These are phyloP conservation scores for Podospora conica DNA, from an alignment of 495 filamentous ascomycete species.

Conservation along the genomic window DNA sequence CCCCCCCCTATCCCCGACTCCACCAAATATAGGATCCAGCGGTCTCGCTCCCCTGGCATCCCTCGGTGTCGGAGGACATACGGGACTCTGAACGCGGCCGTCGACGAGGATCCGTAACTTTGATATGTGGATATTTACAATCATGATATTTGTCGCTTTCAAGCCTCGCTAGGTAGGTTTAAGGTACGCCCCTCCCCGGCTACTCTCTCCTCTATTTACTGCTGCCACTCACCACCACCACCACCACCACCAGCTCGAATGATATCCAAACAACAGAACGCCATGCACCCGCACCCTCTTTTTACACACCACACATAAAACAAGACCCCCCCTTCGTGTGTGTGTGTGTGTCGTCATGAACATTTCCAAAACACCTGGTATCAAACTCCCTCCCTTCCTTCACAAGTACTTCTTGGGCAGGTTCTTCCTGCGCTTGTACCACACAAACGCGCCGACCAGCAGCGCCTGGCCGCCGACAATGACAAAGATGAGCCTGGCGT, in stretches of 20 bases:
- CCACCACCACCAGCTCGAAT: not conserved
- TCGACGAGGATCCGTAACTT: not conserved
- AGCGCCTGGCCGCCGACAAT: conserved; percentile 71
- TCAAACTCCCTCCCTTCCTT: not conserved
- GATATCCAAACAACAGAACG: conserved; percentile 6
- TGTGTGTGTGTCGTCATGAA: no score
- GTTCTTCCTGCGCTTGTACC: conserved; percentile 76
- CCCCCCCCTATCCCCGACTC: no score
- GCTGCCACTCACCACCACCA: not conserved
- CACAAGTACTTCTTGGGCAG: conserved; percentile 91
- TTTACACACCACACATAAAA: not conserved
- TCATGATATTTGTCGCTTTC: not conserved
- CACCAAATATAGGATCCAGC: no score
- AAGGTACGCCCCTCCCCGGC: not conserved
- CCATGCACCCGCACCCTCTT: conserved; percentile 1
- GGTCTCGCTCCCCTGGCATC: no score
- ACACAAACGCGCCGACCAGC: conserved; percentile 60
- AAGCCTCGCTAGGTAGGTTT: not conserved
- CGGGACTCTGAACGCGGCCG: no score
- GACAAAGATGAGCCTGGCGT: conserved; percentile 67
- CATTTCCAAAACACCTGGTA: conserved; percentile 2
- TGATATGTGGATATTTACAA: not conserved
- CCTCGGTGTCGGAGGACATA: no score
- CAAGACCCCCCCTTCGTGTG: not conserved
- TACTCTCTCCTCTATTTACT: not conserved